Conservation (phyloP, 2,329 filamentous ascomycete genomes). For the Alternaria panax region DNA sequence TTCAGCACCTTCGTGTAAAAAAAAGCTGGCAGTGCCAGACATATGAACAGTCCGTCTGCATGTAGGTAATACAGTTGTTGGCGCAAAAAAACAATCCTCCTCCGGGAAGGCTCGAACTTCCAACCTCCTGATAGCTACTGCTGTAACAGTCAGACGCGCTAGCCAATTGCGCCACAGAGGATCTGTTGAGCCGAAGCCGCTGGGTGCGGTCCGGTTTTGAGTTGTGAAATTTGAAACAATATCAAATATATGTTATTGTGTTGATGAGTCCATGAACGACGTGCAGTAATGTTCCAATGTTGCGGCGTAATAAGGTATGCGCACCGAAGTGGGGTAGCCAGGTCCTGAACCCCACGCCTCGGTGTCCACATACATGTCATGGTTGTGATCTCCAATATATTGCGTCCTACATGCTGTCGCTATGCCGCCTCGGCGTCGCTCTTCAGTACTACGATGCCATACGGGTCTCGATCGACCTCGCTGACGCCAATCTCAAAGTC, state of each 20-base stretch:
- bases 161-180: conserved; percentile 59
- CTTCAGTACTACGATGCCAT: conserved; percentile 66
- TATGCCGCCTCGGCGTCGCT: conserved; percentile 17
- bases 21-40: background rate
- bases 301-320: background rate
- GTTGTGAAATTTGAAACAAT: background rate
- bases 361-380: background rate
- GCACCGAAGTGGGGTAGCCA: background rate
- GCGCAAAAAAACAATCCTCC: conserved; percentile 27
- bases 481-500: conserved; percentile 75
- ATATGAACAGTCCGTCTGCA: background rate
- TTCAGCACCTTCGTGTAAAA: background rate
- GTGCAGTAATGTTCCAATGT: too few species aligned
- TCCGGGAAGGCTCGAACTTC: conserved; percentile 40
- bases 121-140: conserved; percentile 30
- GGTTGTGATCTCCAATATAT: background rate
- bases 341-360: background rate
- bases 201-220: conserved; percentile 19
- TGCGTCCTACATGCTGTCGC: background rate
- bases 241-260: too few species aligned
- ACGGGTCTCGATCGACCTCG: conserved; percentile 84
- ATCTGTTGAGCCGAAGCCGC: conserved; percentile 19
- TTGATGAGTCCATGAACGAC: too few species aligned
- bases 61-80: background rate
- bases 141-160: conserved; percentile 67